Evolutionary conservation across 805 yeast genomes (phyloP).

Genomic region (Diddensiella transvaalensis): DNA sequence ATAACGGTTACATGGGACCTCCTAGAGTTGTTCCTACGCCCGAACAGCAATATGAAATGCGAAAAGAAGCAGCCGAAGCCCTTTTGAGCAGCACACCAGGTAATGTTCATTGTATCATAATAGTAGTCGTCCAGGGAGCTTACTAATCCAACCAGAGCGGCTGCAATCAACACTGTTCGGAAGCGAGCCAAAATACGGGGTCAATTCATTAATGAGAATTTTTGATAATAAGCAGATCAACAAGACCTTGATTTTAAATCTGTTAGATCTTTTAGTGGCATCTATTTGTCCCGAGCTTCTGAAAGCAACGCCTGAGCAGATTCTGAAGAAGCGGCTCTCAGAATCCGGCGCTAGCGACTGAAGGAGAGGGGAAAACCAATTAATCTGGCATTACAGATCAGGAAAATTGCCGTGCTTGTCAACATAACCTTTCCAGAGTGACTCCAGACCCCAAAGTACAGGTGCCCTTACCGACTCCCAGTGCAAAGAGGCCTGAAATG

Average conservation of each 20-base stretch:
- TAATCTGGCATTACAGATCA: too few relatives aligned
- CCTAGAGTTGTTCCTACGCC: constrained; percentile 41
- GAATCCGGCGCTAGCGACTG: background rate
- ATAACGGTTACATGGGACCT: constrained; percentile 49
- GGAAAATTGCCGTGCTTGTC: constrained; percentile 9
- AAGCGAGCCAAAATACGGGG: constrained; percentile 17
- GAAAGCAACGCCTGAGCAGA: constrained; percentile 26
- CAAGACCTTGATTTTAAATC: constrained; percentile 28
- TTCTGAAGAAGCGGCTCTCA: constrained; percentile 6
- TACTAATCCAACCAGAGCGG: constrained; percentile 12
- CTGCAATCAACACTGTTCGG: constrained; percentile 22
- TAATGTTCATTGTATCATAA: background rate
- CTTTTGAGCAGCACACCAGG: background rate
- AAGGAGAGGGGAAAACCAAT: too few relatives aligned
- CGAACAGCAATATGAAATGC: constrained; percentile 36
- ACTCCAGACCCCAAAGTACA: constrained; percentile 7
- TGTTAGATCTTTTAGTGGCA: constrained; percentile 29
- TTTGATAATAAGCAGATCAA: constrained; percentile 29
- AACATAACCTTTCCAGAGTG: constrained; percentile 10
- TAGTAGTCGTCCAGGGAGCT: background rate
- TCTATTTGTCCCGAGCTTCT: constrained; percentile 29
- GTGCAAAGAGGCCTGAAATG: background rate
- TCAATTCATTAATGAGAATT: constrained; percentile 26
- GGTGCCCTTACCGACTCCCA: constrained; percentile 12
- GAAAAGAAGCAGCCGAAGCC: constrained; percentile 6